Evolutionary conservation across 768 basidiomycete genomes (phyloP).

Genomic region (Mycena maculata): DNA sequence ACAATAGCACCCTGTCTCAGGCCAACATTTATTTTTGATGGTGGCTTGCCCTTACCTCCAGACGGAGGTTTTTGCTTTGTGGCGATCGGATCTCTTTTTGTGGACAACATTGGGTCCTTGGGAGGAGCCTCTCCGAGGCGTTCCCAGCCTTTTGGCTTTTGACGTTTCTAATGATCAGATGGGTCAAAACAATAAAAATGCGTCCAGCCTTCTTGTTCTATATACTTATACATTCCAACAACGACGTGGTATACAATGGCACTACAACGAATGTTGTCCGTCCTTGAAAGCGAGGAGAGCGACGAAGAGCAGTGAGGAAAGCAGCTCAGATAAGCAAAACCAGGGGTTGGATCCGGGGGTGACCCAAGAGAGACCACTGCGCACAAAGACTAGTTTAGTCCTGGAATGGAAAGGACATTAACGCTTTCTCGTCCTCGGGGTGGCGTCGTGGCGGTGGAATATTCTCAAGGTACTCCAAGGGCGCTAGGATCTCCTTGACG

Average conservation of each 20-base stretch:
- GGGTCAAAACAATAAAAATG: too few species aligned
- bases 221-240: conserved; percentile 9
- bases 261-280: not conserved
- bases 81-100: too few species aligned
- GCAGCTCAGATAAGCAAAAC: conserved; percentile 4
- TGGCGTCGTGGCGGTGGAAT: conserved; percentile 73
- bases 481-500: conserved; percentile 58
- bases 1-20: too few species aligned
- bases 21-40: too few species aligned
- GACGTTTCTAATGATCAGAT: too few species aligned
- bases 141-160: too few species aligned
- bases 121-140: too few species aligned
- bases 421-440: conserved; percentile 75
- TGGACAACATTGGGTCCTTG: too few species aligned
- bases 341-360: not conserved
- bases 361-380: too few species aligned
- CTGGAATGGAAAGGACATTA: conserved; percentile 64
- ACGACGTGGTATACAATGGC: not conserved
- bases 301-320: conserved; percentile 5
- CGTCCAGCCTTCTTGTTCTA: conserved; percentile 1
- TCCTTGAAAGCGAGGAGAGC: conserved; percentile 13
- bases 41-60: too few species aligned
- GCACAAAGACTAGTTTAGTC: conserved; percentile 1
- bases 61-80: too few species aligned
- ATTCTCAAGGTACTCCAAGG: conserved; percentile 71